Percentiles rank a stretch among this genome's conserved stretches.
phyloP scores from a whole-genome alignment of 331 rosid species.

The Rosa hybrid region DNA sequence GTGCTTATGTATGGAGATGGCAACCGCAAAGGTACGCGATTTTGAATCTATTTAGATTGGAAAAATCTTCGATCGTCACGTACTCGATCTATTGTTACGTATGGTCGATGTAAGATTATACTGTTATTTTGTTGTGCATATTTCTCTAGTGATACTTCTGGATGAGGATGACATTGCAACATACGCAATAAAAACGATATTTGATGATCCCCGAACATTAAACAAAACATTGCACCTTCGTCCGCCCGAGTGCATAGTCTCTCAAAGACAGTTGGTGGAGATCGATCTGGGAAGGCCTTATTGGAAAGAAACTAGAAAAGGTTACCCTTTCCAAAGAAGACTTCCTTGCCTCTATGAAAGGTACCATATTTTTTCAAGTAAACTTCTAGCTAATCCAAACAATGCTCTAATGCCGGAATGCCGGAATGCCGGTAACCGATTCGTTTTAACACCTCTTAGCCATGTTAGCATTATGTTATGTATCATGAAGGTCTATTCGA shows the following conservation, averaged over 20 bases:
- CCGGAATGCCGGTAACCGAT: background rate
- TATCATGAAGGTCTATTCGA: background rate
- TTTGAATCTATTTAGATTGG: background rate
- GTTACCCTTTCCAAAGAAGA: slow-evolving; percentile 47
- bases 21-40: slow-evolving; percentile 50
- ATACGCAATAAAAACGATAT: slow-evolving; percentile 57
- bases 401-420: background rate
- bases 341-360: slow-evolving; percentile 59
- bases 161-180: slow-evolving; percentile 73
- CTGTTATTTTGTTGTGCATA: background rate
- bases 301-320: slow-evolving; percentile 52
- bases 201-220: slow-evolving; percentile 66
- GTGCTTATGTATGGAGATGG: slow-evolving; percentile 62
- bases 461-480: background rate
- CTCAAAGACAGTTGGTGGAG: slow-evolving; percentile 58
- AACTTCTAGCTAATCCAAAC: background rate
- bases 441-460: background rate
- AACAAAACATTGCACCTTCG: slow-evolving; percentile 74
- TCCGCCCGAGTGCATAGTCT: slow-evolving; percentile 63
- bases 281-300: slow-evolving; percentile 66
- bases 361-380: slow-evolving; percentile 19
- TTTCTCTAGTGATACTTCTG: slow-evolving; percentile 1
- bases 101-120: background rate
- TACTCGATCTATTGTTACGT: background rate
- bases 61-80: too few species aligned